Percentiles rank a stretch among this genome's conserved stretches.
Conservation (phyloP, 2,329 filamentous ascomycete species). For the Alternaria arborescens region DNA sequence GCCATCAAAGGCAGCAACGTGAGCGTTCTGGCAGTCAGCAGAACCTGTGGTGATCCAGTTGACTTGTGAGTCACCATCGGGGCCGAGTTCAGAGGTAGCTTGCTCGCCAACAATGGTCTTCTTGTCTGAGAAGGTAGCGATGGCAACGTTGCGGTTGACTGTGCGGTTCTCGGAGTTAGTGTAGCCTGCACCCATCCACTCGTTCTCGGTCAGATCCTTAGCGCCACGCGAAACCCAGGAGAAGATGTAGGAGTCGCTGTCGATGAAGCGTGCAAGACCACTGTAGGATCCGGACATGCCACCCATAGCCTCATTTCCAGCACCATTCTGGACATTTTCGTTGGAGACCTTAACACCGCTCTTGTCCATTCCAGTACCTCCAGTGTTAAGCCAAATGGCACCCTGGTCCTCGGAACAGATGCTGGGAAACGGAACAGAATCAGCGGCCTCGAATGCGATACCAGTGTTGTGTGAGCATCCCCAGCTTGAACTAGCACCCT, state of each 20-base stretch:
- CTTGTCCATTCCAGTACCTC: constrained; percentile 68
- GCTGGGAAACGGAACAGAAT: constrained; percentile 65
- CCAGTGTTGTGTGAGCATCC: constrained; percentile 72
- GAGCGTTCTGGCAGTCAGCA: constrained; percentile 66
- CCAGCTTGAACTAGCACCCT: constrained; percentile 64
- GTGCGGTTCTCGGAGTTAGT: constrained; percentile 63
- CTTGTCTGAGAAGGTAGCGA: constrained; percentile 66
- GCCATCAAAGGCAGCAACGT: constrained; percentile 64
- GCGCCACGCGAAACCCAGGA: constrained; percentile 70
- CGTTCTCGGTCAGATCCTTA: constrained; percentile 62
- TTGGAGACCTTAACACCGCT: constrained; percentile 68
- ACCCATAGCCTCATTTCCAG: constrained; percentile 66
- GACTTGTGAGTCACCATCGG: constrained; percentile 65
- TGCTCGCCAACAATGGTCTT: constrained; percentile 63
- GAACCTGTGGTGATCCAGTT: constrained; percentile 66
- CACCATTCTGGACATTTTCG: constrained; percentile 69
- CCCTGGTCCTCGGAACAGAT: constrained; percentile 70
- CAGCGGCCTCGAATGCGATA: constrained; percentile 69
- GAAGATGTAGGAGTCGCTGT: constrained; percentile 65
- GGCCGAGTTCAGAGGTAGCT: constrained; percentile 64
- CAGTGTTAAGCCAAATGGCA: constrained; percentile 70
- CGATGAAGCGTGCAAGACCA: constrained; percentile 63
- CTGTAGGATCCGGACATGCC: constrained; percentile 71
- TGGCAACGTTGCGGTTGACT: constrained; percentile 67
- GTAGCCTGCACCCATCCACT: constrained; percentile 67